Conservation (phyloP, 345 rosid species). For the Rubroshorea leprosula region DNA sequence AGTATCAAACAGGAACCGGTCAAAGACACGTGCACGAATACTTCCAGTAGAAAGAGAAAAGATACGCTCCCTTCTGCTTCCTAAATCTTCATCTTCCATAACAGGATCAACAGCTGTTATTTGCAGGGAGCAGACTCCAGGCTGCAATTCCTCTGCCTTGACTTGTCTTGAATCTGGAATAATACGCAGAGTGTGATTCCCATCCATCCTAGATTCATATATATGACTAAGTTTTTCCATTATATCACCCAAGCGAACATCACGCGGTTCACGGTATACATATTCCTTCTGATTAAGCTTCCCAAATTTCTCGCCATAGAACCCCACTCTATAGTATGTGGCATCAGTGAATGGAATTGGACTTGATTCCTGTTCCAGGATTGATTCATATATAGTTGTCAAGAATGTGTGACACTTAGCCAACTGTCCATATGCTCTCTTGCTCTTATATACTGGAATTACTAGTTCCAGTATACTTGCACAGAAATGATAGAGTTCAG, state of each 20-base stretch:
- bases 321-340: constrained; percentile 97
- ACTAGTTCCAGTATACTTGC: constrained; percentile 97
- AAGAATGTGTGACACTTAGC: constrained; percentile 92
- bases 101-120: constrained; percentile 97
- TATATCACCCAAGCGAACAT: constrained; percentile 95
- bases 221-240: constrained; percentile 98
- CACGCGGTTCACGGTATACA: constrained; percentile 93
- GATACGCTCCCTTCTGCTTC: constrained; percentile 94
- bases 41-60: constrained; percentile 94
- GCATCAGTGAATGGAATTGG: constrained; percentile 96
- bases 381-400: constrained; percentile 79
- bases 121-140: constrained; percentile 91
- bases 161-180: constrained; percentile 97
- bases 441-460: constrained; percentile 93
- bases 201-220: constrained; percentile 91
- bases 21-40: constrained; percentile 89
- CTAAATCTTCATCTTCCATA: constrained; percentile 99
- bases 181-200: constrained; percentile 74
- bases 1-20: constrained; percentile 96
- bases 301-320: constrained; percentile 88
- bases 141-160: constrained; percentile 92
- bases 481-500: constrained; percentile 95
- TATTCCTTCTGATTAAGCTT: constrained; percentile 82
- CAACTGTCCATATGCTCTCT: constrained; percentile 93
- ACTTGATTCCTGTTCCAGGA: constrained; percentile 95